phyloP scores from a whole-genome alignment of 2,329 filamentous ascomycete species.

The Fusarium sp. region DNA sequence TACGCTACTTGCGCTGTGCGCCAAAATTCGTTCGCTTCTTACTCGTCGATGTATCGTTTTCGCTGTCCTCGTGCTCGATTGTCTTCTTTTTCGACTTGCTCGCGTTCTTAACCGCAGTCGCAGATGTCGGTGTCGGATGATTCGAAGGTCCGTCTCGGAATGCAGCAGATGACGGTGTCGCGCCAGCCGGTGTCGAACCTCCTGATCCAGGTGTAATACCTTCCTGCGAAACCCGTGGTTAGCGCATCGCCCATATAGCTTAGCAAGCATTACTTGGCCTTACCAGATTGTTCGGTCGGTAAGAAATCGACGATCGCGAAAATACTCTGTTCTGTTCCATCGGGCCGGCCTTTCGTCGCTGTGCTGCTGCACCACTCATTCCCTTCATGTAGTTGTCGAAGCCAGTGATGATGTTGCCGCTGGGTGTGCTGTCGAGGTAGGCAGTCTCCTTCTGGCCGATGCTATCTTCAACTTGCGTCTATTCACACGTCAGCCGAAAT shows the following conservation, averaged over 20 bases:
- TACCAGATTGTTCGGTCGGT: constrained; percentile 59
- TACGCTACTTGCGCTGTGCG: constrained; percentile 60
- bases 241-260: neutral
- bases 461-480: constrained; percentile 73
- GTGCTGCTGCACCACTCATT: constrained; percentile 69
- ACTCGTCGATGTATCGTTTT: constrained; percentile 63
- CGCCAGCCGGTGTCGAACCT: constrained; percentile 50
- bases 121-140: constrained; percentile 67
- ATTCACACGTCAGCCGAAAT: constrained; percentile 22
- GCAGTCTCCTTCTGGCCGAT: constrained; percentile 86
- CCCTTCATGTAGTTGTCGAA: constrained; percentile 99
- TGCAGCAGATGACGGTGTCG: constrained; percentile 62
- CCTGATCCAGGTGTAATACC: constrained; percentile 51
- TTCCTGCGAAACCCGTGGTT: constrained; percentile 21
- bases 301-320: constrained; percentile 72
- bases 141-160: constrained; percentile 63
- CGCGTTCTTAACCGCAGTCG: constrained; percentile 56
- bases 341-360: constrained; percentile 72
- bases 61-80: constrained; percentile 65
- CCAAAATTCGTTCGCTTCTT: constrained; percentile 71
- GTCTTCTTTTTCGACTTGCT: constrained; percentile 66
- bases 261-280: constrained; percentile 3
- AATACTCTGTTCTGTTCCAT: constrained; percentile 81
- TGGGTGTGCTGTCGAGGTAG: constrained; percentile 90
- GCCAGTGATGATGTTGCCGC: constrained; percentile 95